Conservation (phyloP, 2,329 filamentous ascomycete species). For the Hymenoscyphus salicellus region DNA sequence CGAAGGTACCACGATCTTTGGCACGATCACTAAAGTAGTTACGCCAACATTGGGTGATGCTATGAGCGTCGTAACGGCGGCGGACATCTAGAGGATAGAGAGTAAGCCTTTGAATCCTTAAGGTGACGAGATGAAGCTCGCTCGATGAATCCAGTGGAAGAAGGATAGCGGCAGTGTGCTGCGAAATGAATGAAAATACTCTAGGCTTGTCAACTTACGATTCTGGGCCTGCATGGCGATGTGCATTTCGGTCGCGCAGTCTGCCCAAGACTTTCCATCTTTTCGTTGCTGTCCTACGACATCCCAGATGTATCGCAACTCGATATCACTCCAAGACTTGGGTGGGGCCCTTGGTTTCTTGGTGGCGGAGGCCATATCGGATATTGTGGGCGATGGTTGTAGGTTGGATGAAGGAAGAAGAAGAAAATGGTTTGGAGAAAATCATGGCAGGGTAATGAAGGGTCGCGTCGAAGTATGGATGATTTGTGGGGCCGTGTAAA, state of each 20-base stretch:
- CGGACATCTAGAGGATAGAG: not conserved
- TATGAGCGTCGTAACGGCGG: not conserved
- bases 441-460: not conserved
- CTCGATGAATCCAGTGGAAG: not conserved
- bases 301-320: conserved; percentile 1
- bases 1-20: not conserved
- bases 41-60: not conserved
- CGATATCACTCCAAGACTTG: not conserved
- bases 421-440: not conserved
- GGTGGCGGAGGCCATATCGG: not conserved
- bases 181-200: not conserved
- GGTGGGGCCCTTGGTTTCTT: not conserved
- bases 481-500: not conserved
- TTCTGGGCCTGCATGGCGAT: not conserved
- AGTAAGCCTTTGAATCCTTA: not conserved
- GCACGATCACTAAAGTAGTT: not conserved
- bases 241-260: not conserved
- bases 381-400: not conserved
- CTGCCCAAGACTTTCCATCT: not conserved
- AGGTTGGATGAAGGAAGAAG: not conserved
- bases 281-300: not conserved
- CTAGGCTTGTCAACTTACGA: not conserved
- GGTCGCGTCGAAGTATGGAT: not conserved
- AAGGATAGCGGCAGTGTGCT: not conserved
- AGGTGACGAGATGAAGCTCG: not conserved